Base-by-base conservation (phyloP, 768 basidiomycete species). In the Russula olivacea region DNA sequence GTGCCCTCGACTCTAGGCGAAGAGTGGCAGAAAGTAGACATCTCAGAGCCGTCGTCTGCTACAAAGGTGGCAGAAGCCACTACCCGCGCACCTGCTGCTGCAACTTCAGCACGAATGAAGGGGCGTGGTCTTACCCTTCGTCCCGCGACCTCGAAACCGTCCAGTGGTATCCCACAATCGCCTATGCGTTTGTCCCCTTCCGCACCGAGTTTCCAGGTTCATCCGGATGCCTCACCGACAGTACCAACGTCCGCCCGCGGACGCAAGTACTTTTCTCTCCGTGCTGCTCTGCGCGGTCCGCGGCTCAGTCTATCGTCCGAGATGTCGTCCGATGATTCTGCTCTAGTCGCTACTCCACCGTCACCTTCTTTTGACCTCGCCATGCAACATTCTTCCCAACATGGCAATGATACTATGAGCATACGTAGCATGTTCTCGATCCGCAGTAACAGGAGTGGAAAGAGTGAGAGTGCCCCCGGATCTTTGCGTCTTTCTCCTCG, bases 281-380 rank as follows among this genome's bases (percentile, higher is more conserved):
- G 79, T 79, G 8, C 77, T 73, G 73, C 80, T 4, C 75, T 76
- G 10, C 72, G 76, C 60, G 71, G 76, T 2, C 76, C 80, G 25
- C 80, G 88, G 17, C 74, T 82, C 40, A 90, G 88, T 69, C 75
- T 82, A 23, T 81, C 80, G 1, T 85, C 84, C 2, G 82, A 83
- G 66, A 72, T 85, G 59, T 88, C 86, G 0, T 86, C 84, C 7
- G 87, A 89, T 66, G 87, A 88, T 68, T 87, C 85, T 28, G 78
- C 78, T 36, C 75, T 80, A 23, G 79, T 85, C n/a, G 74, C 78
- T 7, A 86, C 84, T 21, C 87, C 87, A 32, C 79, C 85, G 76
- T 84, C 63, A 21, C 65, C 67, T 55, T 76, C 63, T 15, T 75
- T 54, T 57, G 60, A 64, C 49, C 43, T 55, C 58, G 68, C 67